These are phyloP conservation scores for Penicillium flavigenum DNA, from an alignment of 495 filamentous ascomycete genomes.

Conservation along the genomic window DNA sequence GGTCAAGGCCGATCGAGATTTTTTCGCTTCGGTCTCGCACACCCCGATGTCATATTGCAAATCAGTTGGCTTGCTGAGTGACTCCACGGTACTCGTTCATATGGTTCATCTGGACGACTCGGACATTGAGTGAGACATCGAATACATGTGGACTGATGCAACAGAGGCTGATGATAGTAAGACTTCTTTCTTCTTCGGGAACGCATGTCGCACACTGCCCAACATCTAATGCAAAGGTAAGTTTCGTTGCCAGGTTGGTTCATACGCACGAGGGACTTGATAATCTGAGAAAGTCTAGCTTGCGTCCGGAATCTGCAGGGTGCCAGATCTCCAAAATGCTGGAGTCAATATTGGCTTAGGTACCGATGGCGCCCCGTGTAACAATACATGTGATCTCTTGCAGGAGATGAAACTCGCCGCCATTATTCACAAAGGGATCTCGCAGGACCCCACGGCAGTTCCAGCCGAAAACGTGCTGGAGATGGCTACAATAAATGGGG, in stretches of 20 bases:
- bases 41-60: constrained; percentile 46
- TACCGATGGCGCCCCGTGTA: constrained; percentile 53
- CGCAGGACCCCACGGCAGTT: constrained; percentile 45
- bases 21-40: constrained; percentile 41
- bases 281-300: constrained; percentile 23
- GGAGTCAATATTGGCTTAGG: constrained; percentile 45
- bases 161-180: neutral
- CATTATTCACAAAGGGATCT: constrained; percentile 51
- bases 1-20: constrained; percentile 39
- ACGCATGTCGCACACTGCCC: constrained; percentile 52
- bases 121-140: constrained; percentile 31
- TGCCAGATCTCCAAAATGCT: constrained; percentile 39
- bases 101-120: constrained; percentile 50
- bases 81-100: constrained; percentile 42
- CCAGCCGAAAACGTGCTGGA: constrained; percentile 51
- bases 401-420: constrained; percentile 54
- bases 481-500: constrained; percentile 54
- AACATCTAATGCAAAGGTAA: constrained; percentile 45
- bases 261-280: neutral
- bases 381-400: constrained; percentile 50
- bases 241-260: neutral
- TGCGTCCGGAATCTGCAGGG: constrained; percentile 48
- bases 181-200: constrained; percentile 35
- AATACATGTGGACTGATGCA: too few relatives aligned
- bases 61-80: constrained; percentile 41